Base-by-base conservation (phyloP, 345 rosid species). In the Clausena lansium region DNA sequence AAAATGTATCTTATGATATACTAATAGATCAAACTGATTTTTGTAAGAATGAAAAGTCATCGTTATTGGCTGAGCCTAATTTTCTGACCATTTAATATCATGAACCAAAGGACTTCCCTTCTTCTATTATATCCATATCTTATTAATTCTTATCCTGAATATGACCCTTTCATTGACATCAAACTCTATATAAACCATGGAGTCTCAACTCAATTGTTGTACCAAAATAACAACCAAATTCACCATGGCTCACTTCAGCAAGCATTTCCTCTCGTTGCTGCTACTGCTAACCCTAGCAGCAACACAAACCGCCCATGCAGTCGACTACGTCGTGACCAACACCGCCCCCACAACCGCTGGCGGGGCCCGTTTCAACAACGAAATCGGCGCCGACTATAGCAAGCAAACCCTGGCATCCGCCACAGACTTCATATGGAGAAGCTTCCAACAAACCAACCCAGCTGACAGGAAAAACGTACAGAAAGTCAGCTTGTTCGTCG, bases 251-350 rank as follows among this genome's bases (percentile, higher is more conserved):
- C 55, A 13, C 59, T 62, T 45, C 50, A 45, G 32, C 19, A 7
- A 71, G 24, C 45, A 73, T n/a, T 10, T 64, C 80, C 70, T 80
- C 54, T 63, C 71, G 19, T 30, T 80, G 60, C 67, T 86, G 45
- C 25, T 80, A 70, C 67, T 86, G 45, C 25, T 80, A 70, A 24
- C 74, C 28, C 74, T 79, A 22, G 68, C 82, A 79, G 71, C 81
- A 61, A 28, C 71, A 11, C 85, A 76, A 19, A 38, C 50, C 63
- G 54, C 47, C 62, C 65, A 76, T 9, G 91, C 89, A 7, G 89
- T 86, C 47, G 83, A 81, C 33, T 89, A 85, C 79, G 54, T 67
- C 0, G 81, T 85, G 60, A 87, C 41, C 45, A 78, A 89, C 83
- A 79, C 47, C 9, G 86, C 88, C 4, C 72, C 76, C 1, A 35